A percentile compares a stretch with the other conserved stretches of the same genome.
Conservation (phyloP, 306 rosid genomes). For the Arachis hypogaea region DNA sequence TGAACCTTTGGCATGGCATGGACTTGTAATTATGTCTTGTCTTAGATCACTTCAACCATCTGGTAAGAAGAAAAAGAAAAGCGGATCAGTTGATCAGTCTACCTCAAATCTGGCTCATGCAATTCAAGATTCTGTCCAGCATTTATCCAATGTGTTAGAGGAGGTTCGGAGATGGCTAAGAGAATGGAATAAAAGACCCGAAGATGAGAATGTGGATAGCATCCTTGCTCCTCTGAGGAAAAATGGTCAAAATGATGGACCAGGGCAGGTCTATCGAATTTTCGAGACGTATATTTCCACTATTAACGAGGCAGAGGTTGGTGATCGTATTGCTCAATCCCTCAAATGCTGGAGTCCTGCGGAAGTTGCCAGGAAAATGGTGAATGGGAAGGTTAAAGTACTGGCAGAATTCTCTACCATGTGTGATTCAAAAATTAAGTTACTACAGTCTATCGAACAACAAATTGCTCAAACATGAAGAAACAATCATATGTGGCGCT, state of each 20-base stretch:
- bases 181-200: constrained; percentile 60
- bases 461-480: constrained; percentile 69
- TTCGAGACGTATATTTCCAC: constrained; percentile 59
- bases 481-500: constrained; percentile 14
- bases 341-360: constrained; percentile 75
- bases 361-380: constrained; percentile 75
- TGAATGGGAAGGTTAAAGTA: constrained; percentile 62
- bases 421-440: constrained; percentile 69
- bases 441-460: constrained; percentile 62
- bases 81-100: constrained; percentile 59
- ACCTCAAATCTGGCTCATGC: constrained; percentile 49
- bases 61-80: constrained; percentile 89
- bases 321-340: constrained; percentile 64
- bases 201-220: constrained; percentile 62
- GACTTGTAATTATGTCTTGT: constrained; percentile 80
- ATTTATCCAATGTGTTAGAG: constrained; percentile 57
- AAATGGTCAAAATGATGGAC: constrained; percentile 62
- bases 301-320: constrained; percentile 50
- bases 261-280: constrained; percentile 65
- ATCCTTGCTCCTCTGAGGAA: constrained; percentile 53
- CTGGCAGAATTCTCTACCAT: constrained; percentile 61
- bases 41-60: constrained; percentile 76
- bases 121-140: constrained; percentile 59
- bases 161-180: constrained; percentile 62
- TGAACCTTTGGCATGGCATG: constrained; percentile 96